These are phyloP conservation scores for Bryoerythrophyllum caledonicum DNA, from an alignment of 225 moss, liverwort and hornwort species.

Conservation along the genomic window DNA sequence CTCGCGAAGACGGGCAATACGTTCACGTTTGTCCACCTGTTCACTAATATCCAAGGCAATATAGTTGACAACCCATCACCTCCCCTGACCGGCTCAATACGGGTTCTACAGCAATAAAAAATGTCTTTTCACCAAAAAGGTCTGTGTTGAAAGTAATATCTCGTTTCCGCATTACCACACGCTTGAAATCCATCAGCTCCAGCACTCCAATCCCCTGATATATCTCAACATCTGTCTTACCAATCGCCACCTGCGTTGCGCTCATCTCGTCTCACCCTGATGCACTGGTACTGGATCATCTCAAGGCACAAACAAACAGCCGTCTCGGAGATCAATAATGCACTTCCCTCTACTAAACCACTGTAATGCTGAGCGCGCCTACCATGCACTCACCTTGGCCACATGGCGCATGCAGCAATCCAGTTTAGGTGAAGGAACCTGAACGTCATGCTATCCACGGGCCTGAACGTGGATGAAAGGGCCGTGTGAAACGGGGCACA, in stretches of 20 bases:
- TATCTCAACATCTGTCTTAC: conserved; percentile 78
- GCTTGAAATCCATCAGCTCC: conserved; percentile 72
- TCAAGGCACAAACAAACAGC: too few relatives aligned
- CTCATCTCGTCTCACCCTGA: too few relatives aligned
- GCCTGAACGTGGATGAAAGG: too few relatives aligned
- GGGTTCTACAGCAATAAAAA: conserved; percentile 65
- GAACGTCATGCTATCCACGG: too few relatives aligned
- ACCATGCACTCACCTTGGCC: too few relatives aligned
- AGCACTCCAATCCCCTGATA: conserved; percentile 54
- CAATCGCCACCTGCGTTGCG: conserved; percentile 58
- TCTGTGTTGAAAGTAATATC: conserved; percentile 62
- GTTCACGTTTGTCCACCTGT: conserved; percentile 74
- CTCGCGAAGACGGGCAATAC: conserved; percentile 61
- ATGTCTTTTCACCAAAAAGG: conserved; percentile 67
- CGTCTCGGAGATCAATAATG: too few relatives aligned
- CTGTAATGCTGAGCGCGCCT: too few relatives aligned
- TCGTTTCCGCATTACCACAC: conserved; percentile 69
- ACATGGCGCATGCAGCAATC: too few relatives aligned
- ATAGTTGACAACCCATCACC: conserved; percentile 69
- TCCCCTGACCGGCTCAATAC: conserved; percentile 67
- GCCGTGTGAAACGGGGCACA: too few relatives aligned
- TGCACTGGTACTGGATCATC: too few relatives aligned
- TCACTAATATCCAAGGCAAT: conserved; percentile 76
- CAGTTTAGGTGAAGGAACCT: too few relatives aligned
- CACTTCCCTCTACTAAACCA: too few relatives aligned